Evolutionary conservation across 345 rosid genomes (phyloP).

Genomic region (Hibiscus syriacus): DNA sequence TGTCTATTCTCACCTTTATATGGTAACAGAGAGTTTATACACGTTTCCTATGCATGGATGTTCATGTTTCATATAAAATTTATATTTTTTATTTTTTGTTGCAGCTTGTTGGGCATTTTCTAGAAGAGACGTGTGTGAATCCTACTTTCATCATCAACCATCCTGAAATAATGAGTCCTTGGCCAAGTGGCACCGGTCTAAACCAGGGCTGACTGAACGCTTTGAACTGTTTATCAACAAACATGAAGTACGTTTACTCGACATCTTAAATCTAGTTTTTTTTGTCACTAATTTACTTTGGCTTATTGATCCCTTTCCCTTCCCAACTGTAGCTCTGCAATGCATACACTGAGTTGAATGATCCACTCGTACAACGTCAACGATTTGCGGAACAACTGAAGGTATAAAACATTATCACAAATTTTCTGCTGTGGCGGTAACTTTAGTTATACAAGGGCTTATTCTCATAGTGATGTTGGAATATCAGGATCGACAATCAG

Average conservation of each 20-base stretch:
- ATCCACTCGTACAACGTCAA: too few species aligned
- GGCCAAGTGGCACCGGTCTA: conserved; percentile 79
- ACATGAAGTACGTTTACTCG: conserved; percentile 54
- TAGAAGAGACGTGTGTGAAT: too few species aligned
- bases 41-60: too few species aligned
- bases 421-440: too few species aligned
- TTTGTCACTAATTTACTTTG: background rate
- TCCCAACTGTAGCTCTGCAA: conserved; percentile 53
- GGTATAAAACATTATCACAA: too few species aligned
- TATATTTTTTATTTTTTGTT: background rate
- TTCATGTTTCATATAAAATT: too few species aligned
- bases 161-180: too few species aligned
- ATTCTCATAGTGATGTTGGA: background rate
- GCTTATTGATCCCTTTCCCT: background rate
- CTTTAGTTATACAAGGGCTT: background rate
- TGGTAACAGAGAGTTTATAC: too few species aligned
- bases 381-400: too few species aligned
- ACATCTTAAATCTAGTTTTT: background rate
- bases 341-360: conserved; percentile 95
- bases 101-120: too few species aligned
- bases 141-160: too few species aligned
- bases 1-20: too few species aligned
- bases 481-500: conserved; percentile 72
- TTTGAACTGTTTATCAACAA: conserved; percentile 85
- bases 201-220: conserved; percentile 72